A percentile compares a stretch with the other conserved stretches of the same genome.
Conservation (phyloP, 208 protist genomes). For the Crithidia sp. region DNA sequence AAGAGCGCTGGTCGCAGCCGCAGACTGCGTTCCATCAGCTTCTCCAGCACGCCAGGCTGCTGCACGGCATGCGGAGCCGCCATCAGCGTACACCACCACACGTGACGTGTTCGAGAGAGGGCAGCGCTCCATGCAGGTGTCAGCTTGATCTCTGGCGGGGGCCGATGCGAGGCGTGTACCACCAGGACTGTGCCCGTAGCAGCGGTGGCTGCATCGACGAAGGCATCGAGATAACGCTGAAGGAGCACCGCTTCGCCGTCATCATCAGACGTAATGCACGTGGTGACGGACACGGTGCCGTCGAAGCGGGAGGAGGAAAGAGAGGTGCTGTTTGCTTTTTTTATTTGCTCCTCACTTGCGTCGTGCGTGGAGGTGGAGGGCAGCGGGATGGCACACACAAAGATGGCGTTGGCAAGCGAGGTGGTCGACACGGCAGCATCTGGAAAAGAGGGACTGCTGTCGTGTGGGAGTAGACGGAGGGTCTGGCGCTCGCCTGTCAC, state of each 20-base stretch:
- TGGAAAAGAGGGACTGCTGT: neutral
- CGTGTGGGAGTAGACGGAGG: neutral
- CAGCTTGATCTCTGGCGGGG: neutral
- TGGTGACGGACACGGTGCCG: constrained; percentile 9
- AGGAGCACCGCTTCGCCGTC: neutral
- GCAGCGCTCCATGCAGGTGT: neutral
- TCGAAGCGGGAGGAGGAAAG: neutral
- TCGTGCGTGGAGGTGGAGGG: neutral
- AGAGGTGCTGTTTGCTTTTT: too few relatives aligned
- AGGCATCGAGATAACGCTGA: constrained; percentile 12
- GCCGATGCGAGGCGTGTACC: constrained; percentile 7
- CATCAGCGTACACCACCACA: constrained; percentile 22
- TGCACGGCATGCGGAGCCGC: neutral
- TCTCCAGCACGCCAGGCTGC: neutral
- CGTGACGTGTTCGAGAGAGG: neutral
- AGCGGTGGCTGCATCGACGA: neutral
- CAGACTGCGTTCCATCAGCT: neutral
- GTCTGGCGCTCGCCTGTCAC: neutral
- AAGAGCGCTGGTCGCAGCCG: constrained; percentile 5
- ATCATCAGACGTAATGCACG: constrained; percentile 2
- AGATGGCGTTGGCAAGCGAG: neutral
- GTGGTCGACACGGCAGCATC: too few relatives aligned
- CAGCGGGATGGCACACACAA: neutral
- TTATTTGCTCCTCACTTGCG: neutral
- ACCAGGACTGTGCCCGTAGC: neutral